A percentile compares a stretch with the other conserved stretches of the same genome.
Evolutionary conservation across 2,329 filamentous ascomycete species (phyloP).

Genomic region (Cyphellophora europaea): DNA sequence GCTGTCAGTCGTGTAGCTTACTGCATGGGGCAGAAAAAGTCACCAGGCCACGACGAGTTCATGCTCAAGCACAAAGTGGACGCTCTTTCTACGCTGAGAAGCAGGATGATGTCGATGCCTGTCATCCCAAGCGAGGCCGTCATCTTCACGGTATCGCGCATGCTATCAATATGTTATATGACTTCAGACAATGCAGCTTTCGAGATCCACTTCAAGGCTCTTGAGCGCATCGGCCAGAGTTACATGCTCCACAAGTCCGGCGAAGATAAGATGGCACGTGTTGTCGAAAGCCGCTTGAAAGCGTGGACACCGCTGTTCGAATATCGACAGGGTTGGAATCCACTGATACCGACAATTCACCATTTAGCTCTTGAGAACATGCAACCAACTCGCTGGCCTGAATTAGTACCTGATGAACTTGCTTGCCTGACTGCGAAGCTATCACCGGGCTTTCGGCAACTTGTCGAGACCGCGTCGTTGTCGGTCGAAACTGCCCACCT

Average conservation of each 20-base stretch:
- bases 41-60: slow-evolving; percentile 6
- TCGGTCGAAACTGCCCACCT: slow-evolving; percentile 2
- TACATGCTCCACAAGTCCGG: slow-evolving; percentile 9
- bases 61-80: slow-evolving; percentile 9
- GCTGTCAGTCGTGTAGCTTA: slow-evolving; percentile 10
- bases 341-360: slow-evolving; percentile 1
- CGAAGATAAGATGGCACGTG: slow-evolving; percentile 3
- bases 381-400: background rate
- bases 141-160: slow-evolving; percentile 9
- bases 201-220: slow-evolving; percentile 8
- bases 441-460: background rate
- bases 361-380: background rate
- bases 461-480: background rate
- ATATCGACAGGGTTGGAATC: slow-evolving; percentile 5
- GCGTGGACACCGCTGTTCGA: slow-evolving; percentile 8
- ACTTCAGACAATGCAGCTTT: slow-evolving; percentile 9
- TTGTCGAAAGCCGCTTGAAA: slow-evolving; percentile 6
- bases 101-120: slow-evolving; percentile 1
- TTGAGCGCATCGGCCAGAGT: slow-evolving; percentile 3
- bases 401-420: background rate
- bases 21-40: slow-evolving; percentile 3
- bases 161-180: slow-evolving; percentile 10
- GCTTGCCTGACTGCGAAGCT: background rate
- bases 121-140: slow-evolving; percentile 3
- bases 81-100: slow-evolving; percentile 6